These are phyloP conservation scores for Haematococcus lacustris DNA, from an alignment of 139 green algal species.

Conservation along the genomic window DNA sequence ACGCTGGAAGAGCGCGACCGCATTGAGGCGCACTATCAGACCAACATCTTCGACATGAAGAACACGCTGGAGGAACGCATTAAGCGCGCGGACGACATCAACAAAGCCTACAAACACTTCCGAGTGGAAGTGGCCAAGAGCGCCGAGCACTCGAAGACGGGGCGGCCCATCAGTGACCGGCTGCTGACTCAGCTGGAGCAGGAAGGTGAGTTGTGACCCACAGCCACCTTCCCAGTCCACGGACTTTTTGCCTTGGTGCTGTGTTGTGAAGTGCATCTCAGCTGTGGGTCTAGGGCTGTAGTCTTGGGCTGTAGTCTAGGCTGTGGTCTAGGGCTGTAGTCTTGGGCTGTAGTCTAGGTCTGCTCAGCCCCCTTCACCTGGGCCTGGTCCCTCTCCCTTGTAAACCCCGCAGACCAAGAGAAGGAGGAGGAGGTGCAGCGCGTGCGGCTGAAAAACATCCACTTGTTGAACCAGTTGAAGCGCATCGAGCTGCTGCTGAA, in stretches of 20 bases:
- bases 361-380: too few relatives aligned
- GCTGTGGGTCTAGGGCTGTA: too few relatives aligned
- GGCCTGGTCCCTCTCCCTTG: too few relatives aligned
- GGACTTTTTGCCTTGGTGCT: too few relatives aligned
- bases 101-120: conserved; percentile 52
- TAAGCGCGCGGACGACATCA: conserved; percentile 47
- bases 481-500: conserved; percentile 34
- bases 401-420: conserved; percentile 33
- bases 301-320: too few relatives aligned
- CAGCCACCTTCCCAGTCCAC: background rate
- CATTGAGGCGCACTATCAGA: conserved; percentile 44
- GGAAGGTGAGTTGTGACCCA: conserved; percentile 29
- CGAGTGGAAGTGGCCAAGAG: conserved; percentile 51
- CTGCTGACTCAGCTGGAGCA: conserved; percentile 39
- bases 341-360: too few relatives aligned
- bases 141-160: conserved; percentile 44
- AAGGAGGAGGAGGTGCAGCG: conserved; percentile 57
- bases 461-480: conserved; percentile 47
- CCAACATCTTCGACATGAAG: conserved; percentile 48
- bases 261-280: too few relatives aligned
- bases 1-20: conserved; percentile 38
- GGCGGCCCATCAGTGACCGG: conserved; percentile 36
- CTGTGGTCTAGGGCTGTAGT: too few relatives aligned
- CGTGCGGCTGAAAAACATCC: conserved; percentile 61
- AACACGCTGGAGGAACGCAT: conserved; percentile 30